phyloP scores from a whole-genome alignment of 495 filamentous ascomycete species.

The Astrothelium macrocarpum region DNA sequence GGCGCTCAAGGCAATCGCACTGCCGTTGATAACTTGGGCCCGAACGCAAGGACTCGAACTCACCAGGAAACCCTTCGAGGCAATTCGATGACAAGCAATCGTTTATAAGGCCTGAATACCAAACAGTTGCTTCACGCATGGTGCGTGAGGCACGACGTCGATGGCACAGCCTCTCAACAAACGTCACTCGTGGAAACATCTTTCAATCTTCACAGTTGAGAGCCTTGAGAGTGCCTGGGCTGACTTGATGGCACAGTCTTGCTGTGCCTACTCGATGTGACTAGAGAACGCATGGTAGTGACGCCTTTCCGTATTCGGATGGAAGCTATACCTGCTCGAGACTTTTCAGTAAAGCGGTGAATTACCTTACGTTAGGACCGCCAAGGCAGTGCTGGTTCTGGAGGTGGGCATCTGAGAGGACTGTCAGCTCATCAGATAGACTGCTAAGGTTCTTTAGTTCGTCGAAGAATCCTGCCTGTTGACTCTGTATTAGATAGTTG shows the following conservation, averaged over 20 bases:
- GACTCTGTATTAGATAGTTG: background rate
- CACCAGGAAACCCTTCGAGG: background rate
- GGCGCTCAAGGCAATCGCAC: background rate
- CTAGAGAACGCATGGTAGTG: background rate
- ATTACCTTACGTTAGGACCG: background rate
- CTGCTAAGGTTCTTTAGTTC: background rate
- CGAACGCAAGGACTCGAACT: background rate
- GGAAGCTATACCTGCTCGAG: background rate
- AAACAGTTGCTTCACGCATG: background rate
- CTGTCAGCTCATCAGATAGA: background rate
- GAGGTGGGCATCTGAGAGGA: background rate
- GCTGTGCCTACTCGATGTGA: background rate
- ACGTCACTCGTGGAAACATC: background rate
- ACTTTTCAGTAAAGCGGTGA: background rate
- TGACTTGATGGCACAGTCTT: background rate
- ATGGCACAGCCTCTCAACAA: background rate
- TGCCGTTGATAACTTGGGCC: background rate
- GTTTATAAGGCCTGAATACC: background rate
- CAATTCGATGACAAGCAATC: background rate
- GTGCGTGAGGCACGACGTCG: background rate
- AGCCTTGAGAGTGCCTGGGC: background rate
- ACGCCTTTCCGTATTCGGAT: background rate
- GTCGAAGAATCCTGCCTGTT: background rate
- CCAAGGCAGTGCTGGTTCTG: no score
- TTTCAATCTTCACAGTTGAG: background rate